These are phyloP conservation scores for Clohesyomyces aquaticus DNA, from an alignment of 495 filamentous ascomycete genomes.

Conservation along the genomic window DNA sequence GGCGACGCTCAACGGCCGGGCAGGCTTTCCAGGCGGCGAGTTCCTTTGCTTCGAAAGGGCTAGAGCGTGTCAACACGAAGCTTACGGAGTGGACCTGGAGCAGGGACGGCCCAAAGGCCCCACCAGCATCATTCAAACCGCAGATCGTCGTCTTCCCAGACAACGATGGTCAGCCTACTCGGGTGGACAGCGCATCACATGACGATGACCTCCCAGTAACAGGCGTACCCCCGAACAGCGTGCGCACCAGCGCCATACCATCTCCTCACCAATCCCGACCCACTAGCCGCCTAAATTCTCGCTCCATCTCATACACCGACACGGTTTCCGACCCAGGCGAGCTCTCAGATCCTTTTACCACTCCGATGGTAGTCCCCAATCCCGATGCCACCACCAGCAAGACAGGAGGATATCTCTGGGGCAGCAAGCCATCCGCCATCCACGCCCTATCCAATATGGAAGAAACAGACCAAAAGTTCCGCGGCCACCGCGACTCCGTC, in stretches of 20 bases:
- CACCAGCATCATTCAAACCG: slow-evolving; percentile 11
- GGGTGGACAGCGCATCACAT: slow-evolving; percentile 12
- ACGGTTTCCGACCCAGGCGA: not conserved
- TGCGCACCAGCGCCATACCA: slow-evolving; percentile 15
- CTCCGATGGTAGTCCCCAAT: slow-evolving; percentile 5
- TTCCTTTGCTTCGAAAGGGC: slow-evolving; percentile 1
- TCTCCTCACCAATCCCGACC: slow-evolving; percentile 20
- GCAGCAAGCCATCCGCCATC: slow-evolving; percentile 9
- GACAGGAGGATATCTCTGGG: not conserved
- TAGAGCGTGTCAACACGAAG: slow-evolving; percentile 32
- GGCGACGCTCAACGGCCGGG: slow-evolving; percentile 22
- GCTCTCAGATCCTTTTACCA: not conserved
- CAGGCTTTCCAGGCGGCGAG: slow-evolving; percentile 14
- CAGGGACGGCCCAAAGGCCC: not conserved
- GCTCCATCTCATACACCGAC: slow-evolving; percentile 11
- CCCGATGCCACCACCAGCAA: slow-evolving; percentile 1
- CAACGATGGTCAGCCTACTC: not conserved
- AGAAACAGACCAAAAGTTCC: slow-evolving; percentile 24
- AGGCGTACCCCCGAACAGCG: slow-evolving; percentile 34
- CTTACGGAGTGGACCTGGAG: slow-evolving; percentile 33
- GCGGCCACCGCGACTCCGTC: slow-evolving; percentile 34
- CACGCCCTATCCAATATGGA: slow-evolving; percentile 28
- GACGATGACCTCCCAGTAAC: slow-evolving; percentile 25
- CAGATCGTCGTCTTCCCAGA: slow-evolving; percentile 38
- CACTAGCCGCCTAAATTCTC: slow-evolving; percentile 10